These are phyloP conservation scores for Lyophyllum shimeji DNA, from an alignment of 768 basidiomycete species.

Conservation along the genomic window DNA sequence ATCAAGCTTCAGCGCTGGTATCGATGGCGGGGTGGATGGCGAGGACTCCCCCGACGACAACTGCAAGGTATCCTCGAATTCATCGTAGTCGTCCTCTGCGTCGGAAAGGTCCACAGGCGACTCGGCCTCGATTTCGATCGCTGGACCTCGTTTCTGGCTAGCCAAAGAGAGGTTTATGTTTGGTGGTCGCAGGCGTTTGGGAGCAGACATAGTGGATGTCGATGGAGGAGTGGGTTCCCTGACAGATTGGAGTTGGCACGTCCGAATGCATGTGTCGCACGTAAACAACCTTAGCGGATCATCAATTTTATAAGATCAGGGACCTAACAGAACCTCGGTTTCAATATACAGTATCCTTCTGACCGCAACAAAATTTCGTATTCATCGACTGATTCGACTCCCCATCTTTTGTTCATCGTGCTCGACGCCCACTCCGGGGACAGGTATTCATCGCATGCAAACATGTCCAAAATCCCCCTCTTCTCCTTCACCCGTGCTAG, in stretches of 20 bases:
- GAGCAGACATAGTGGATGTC: slow-evolving; percentile 19
- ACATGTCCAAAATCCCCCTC: not conserved
- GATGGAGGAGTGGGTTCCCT: not conserved
- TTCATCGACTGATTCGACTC: not conserved
- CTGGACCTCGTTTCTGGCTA: slow-evolving; percentile 30
- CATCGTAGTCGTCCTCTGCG: slow-evolving; percentile 34
- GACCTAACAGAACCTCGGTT: not conserved
- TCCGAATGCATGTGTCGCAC: not conserved
- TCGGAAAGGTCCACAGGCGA: slow-evolving; percentile 30
- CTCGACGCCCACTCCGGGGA: not conserved
- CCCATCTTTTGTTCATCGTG: not conserved
- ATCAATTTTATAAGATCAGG: slow-evolving; percentile 1
- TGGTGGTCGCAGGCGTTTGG: slow-evolving; percentile 50
- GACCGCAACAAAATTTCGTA: not conserved
- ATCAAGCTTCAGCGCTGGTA: slow-evolving; percentile 29
- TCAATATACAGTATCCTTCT: not conserved
- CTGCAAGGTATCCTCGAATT: slow-evolving; percentile 39
- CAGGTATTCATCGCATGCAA: not conserved
- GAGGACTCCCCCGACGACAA: slow-evolving; percentile 38
- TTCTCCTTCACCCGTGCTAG: not conserved
- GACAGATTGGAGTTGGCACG: slow-evolving; percentile 10
- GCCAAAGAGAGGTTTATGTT: slow-evolving; percentile 45
- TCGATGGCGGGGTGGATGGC: slow-evolving; percentile 29
- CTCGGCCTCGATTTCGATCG: slow-evolving; percentile 36
- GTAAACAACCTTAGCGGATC: not conserved